Percentiles rank a stretch among this genome's conserved stretches.
These are phyloP conservation scores for Trametes cubensis DNA, from an alignment of 768 basidiomycete genomes.

Conservation along the genomic window DNA sequence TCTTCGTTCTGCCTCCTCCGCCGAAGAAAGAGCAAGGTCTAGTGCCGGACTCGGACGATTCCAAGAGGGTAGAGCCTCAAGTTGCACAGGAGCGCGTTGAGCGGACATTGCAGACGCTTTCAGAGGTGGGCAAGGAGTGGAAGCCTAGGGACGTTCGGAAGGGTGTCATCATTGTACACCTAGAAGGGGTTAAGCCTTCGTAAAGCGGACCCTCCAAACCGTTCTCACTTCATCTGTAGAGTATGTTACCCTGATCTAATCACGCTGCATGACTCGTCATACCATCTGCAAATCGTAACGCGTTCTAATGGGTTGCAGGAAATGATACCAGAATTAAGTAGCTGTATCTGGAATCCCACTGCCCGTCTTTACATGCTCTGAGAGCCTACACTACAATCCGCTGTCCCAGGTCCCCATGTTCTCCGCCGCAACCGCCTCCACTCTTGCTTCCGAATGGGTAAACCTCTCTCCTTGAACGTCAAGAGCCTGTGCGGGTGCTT, in stretches of 20 bases:
- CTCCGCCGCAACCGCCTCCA: too few species aligned
- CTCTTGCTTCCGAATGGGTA: constrained; percentile 13
- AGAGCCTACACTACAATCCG: too few species aligned
- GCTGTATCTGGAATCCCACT: too few species aligned
- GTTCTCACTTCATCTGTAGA: neutral
- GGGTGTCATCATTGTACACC: constrained; percentile 42
- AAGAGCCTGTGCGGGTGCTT: neutral
- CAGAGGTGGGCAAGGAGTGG: constrained; percentile 55
- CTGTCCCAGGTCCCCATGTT: too few species aligned
- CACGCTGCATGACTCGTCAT: too few species aligned
- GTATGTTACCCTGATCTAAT: too few species aligned
- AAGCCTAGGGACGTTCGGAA: constrained; percentile 46
- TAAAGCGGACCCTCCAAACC: neutral
- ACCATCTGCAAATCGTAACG: too few species aligned
- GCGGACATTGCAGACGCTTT: constrained; percentile 43
- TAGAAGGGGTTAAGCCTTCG: constrained; percentile 40
- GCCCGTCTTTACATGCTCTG: too few species aligned
- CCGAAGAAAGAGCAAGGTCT: constrained; percentile 7
- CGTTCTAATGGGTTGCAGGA: too few species aligned
- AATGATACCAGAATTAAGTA: too few species aligned
- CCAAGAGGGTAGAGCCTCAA: constrained; percentile 4
- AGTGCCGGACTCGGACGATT: neutral
- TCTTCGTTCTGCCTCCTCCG: constrained; percentile 15
- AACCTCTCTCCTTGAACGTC: constrained; percentile 27
- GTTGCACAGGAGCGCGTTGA: constrained; percentile 46